Evolutionary conservation across 345 rosid species (phyloP).

Genomic region (Populus tremula): DNA sequence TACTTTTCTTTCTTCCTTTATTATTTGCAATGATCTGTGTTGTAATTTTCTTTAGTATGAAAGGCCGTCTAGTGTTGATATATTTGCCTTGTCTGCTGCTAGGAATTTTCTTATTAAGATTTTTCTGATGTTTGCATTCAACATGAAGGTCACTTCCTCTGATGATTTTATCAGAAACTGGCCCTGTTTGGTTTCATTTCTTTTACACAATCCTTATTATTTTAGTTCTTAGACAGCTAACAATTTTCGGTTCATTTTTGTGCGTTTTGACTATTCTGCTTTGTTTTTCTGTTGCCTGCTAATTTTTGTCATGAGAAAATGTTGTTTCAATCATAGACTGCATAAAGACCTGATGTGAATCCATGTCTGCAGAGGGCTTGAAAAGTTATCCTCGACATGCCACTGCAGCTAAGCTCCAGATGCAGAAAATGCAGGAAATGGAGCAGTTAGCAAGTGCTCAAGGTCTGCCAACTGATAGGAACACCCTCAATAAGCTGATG

Average conservation of each 20-base stretch:
- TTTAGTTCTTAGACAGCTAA: not conserved
- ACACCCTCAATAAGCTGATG: constrained; percentile 77
- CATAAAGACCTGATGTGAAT: not conserved
- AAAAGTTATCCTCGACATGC: constrained; percentile 70
- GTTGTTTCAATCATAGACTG: not conserved
- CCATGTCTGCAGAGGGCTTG: constrained; percentile 68
- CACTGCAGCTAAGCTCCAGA: constrained; percentile 55
- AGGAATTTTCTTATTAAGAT: too few species aligned
- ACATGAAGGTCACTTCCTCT: not conserved
- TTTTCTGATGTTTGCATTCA: not conserved
- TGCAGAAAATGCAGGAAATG: constrained; percentile 81
- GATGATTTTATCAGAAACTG: not conserved
- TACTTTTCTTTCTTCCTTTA: not conserved
- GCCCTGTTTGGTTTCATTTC: not conserved
- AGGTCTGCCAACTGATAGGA: constrained; percentile 79
- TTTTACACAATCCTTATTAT: not conserved
- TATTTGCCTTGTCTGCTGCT: not conserved
- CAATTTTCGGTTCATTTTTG: not conserved
- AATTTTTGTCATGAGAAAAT: not conserved
- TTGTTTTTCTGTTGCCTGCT: not conserved
- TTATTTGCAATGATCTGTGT: not conserved
- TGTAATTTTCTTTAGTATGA: not conserved
- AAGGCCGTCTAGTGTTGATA: not conserved
- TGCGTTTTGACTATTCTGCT: not conserved
- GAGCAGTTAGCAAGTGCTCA: constrained; percentile 74